Conservation (phyloP, 2,329 filamentous ascomycete genomes). For the Emmonsia crescens region DNA sequence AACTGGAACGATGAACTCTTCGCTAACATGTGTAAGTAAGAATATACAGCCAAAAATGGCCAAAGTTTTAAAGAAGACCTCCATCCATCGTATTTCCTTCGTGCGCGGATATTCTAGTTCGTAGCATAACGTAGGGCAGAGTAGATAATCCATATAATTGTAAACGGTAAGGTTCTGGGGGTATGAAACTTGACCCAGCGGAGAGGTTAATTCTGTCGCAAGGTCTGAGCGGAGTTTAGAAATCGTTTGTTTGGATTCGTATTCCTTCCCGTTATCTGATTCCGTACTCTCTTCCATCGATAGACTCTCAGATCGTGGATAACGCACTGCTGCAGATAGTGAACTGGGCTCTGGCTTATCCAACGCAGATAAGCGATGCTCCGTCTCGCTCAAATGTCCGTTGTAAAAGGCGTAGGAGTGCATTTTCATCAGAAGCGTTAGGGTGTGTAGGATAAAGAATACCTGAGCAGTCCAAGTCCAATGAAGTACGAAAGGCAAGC, state of each 20-base stretch:
- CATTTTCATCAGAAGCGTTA: conserved; percentile 97
- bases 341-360: conserved; percentile 62
- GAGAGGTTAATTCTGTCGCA: conserved; percentile 81
- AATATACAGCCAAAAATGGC: conserved; percentile 96
- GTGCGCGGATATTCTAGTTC: conserved; percentile 91
- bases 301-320: conserved; percentile 42
- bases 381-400: conserved; percentile 80
- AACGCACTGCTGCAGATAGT: conserved; percentile 61
- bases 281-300: conserved; percentile 6
- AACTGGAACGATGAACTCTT: conserved; percentile 92
- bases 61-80: conserved; percentile 71
- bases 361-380: conserved; percentile 66
- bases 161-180: conserved; percentile 71
- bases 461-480: conserved; percentile 99
- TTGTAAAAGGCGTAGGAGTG: conserved; percentile 99
- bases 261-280: conserved; percentile 19
- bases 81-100: conserved; percentile 61
- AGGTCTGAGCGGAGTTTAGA: conserved; percentile 70
- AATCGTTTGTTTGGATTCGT: conserved; percentile 39
- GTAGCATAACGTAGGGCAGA: conserved; percentile 94
- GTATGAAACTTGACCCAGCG: conserved; percentile 80
- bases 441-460: conserved; percentile 80
- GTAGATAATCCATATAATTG: conserved; percentile 78
- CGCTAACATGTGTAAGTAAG: conserved; percentile 76
- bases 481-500: conserved; percentile 67